Evolutionary conservation across 2,329 filamentous ascomycete genomes (phyloP), one percentile per base, ranked within the genome.

Genomic region (Cercospora zeina): DNA sequence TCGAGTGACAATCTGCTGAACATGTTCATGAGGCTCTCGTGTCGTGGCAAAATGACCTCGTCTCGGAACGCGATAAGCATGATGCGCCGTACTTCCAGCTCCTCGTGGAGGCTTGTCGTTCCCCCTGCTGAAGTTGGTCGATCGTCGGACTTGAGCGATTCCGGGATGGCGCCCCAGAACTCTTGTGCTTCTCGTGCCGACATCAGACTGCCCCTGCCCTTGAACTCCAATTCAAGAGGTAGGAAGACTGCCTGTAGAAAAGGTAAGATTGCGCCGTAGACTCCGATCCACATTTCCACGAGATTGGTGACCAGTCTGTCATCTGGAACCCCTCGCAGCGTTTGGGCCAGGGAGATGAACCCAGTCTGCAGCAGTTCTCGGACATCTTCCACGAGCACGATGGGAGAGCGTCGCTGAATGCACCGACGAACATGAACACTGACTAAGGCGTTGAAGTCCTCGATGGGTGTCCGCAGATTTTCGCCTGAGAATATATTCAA

Each of bases 161-260:
- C 73, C 58, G 88, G 80, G 16, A 90, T 82, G 6, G 87, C 87
- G 30, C 89, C 89, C 92, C 93, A 97, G 71, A 97, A 96, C 63
- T 97, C 93, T 42, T 87, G 86, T 4, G 93, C 89, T 76, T 96
- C 89, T 4, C 91, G 87, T 0, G 84, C 76, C 0, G 84, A 87
- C 84, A 97, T 88, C 59, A 97, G 84, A 0, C 86, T 81, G 14
- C 95, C 95, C 51, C 85, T 84, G 5, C 93, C 95, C 58, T 91
- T 88, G 73, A 99, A 96, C 74, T 99, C 95, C 10, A 96, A 84
- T 72, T 99, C 95, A 1, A 99, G 79, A 0, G 93, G 95, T 1
- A 99, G 80, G 73, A 99, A 97, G 0, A 97, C 93, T 1, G 93
- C 92, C 78, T 97, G 93, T 70, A 99, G 87, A 72, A 96, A 97